These are phyloP conservation scores for Byssoonygena ceratinophila DNA, from an alignment of 2,329 filamentous ascomycete species.

Conservation along the genomic window DNA sequence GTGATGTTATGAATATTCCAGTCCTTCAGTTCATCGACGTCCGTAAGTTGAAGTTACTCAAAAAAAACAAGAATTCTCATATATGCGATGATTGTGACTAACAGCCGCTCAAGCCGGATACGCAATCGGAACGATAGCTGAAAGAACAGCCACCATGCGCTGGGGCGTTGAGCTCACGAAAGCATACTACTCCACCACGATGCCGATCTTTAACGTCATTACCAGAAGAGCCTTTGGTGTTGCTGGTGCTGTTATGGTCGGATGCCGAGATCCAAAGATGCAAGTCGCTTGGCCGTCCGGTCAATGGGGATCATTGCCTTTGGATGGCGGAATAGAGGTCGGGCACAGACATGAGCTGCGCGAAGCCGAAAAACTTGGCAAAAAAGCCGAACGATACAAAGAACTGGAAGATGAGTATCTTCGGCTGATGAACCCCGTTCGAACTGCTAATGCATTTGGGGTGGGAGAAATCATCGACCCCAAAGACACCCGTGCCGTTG, in stretches of 20 bases:
- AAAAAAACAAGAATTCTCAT: neutral
- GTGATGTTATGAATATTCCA: conserved; percentile 56
- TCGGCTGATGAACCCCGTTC: conserved; percentile 53
- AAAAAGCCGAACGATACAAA: conserved; percentile 43
- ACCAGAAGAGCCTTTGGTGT: conserved; percentile 53
- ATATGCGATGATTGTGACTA: conserved; percentile 5
- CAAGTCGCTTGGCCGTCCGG: conserved; percentile 55
- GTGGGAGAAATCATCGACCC: conserved; percentile 58
- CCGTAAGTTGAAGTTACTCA: conserved; percentile 28
- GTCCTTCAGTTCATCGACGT: conserved; percentile 54
- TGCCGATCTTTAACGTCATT: conserved; percentile 54
- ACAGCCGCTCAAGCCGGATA: conserved; percentile 39
- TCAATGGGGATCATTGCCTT: conserved; percentile 51
- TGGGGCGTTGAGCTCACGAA: conserved; percentile 52
- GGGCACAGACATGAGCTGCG: conserved; percentile 51
- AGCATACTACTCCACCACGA: conserved; percentile 53
- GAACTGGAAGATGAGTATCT: conserved; percentile 51
- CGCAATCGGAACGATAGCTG: conserved; percentile 53
- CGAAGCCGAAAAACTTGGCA: conserved; percentile 43
- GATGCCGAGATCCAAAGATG: conserved; percentile 50
- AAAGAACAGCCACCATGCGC: conserved; percentile 54
- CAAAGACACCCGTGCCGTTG: conserved; percentile 46
- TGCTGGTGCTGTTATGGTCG: conserved; percentile 54
- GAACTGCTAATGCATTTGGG: conserved; percentile 54
- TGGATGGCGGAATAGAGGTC: conserved; percentile 56